phyloP scores from a whole-genome alignment of 345 rosid species.

The Barbarea vulgaris region DNA sequence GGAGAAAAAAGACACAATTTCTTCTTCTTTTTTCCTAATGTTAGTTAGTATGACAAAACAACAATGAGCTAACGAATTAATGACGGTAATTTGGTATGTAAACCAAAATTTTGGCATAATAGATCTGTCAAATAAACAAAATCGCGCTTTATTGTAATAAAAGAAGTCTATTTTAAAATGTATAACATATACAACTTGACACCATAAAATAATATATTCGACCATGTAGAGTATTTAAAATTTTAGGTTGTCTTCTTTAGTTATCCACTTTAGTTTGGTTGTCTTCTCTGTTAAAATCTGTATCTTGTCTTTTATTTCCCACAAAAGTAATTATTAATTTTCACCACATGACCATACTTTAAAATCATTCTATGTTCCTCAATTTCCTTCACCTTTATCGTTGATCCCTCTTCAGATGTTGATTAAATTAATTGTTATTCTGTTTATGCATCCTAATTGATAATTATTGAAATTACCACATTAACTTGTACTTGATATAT shows the following conservation, averaged over 20 bases:
- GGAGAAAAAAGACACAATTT: no score
- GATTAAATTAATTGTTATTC: neutral
- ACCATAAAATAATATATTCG: no score
- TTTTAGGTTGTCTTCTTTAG: constrained; percentile 10
- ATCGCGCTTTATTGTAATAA: no score
- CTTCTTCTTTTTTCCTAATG: no score
- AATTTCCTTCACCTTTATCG: constrained; percentile 21
- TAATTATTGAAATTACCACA: constrained; percentile 20
- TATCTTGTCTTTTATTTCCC: constrained; percentile 29
- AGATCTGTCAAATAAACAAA: no score
- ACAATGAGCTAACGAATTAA: no score
- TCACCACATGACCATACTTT: constrained; percentile 34
- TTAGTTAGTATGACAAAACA: no score
- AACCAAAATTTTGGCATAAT: no score
- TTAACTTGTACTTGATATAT: constrained; percentile 27
- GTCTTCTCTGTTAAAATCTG: constrained; percentile 16
- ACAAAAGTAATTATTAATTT: constrained; percentile 26
- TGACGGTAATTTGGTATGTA: no score
- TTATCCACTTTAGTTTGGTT: neutral
- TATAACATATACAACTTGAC: no score
- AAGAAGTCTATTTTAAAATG: no score
- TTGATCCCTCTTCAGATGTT: constrained; percentile 16
- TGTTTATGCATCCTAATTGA: constrained; percentile 1
- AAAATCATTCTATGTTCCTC: constrained; percentile 40
- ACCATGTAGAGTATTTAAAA: no score